Evolutionary conservation across 495 filamentous ascomycete genomes (phyloP).

Genomic region (Trichoderma gamsii): DNA sequence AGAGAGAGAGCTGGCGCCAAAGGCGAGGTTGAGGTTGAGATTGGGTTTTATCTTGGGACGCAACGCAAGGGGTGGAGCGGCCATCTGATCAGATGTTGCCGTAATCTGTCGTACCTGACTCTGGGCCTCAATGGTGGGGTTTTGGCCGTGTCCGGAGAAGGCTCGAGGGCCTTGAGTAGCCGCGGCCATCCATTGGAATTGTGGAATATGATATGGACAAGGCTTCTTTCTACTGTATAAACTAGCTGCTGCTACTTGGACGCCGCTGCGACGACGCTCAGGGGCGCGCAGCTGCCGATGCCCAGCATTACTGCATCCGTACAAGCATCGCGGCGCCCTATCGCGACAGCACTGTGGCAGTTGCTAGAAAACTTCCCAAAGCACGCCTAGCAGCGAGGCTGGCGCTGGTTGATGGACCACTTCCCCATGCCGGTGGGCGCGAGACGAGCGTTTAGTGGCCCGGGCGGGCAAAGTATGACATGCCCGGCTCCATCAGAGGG

Average conservation of each 20-base stretch:
- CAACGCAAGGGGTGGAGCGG: not conserved
- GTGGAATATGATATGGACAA: too few relatives aligned
- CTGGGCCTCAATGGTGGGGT: too few relatives aligned
- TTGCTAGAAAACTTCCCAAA: slow-evolving; percentile 4
- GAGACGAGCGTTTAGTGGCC: not conserved
- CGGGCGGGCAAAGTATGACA: not conserved
- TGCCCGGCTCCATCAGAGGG: not conserved
- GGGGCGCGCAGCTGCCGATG: too few relatives aligned
- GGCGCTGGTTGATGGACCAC: not conserved
- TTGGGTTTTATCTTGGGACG: slow-evolving; percentile 5
- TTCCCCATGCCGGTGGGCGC: not conserved
- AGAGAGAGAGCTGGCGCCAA: too few relatives aligned
- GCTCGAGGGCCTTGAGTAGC: too few relatives aligned
- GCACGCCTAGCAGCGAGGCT: not conserved
- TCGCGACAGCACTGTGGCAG: not conserved
- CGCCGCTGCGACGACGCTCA: too few relatives aligned
- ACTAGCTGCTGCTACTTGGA: too few relatives aligned
- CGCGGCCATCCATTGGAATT: too few relatives aligned
- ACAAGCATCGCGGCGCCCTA: not conserved
- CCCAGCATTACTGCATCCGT: too few relatives aligned
- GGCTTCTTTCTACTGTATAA: too few relatives aligned
- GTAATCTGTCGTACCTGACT: not conserved
- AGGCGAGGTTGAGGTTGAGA: not conserved
- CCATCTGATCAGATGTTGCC: not conserved
- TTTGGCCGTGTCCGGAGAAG: too few relatives aligned